Conservation (phyloP, 2,329 filamentous ascomycete species). For the Colletotrichum nymphaeae region DNA sequence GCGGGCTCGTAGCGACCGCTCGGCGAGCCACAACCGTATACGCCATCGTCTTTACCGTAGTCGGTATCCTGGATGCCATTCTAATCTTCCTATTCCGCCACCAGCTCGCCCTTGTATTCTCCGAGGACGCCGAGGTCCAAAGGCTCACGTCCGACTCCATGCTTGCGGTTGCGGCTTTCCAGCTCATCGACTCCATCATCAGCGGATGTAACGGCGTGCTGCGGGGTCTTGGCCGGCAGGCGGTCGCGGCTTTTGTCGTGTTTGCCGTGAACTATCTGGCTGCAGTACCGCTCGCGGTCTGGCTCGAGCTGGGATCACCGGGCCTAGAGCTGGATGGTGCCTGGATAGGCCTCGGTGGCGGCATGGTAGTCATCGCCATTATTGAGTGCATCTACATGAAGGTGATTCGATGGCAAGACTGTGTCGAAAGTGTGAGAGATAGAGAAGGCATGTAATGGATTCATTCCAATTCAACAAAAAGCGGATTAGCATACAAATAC, state of each 20-base stretch:
- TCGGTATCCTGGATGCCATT: conserved; percentile 48
- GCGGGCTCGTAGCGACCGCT: conserved; percentile 45
- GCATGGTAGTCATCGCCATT: conserved; percentile 45
- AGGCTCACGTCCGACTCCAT: conserved; percentile 45
- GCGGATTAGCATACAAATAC: conserved; percentile 5
- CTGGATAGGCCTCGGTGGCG: conserved; percentile 49
- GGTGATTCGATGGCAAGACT: conserved; percentile 42
- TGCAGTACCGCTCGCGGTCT: conserved; percentile 51
- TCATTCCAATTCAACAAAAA: neutral
- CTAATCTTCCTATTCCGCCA: conserved; percentile 45
- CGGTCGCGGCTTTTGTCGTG: conserved; percentile 49
- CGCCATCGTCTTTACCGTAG: conserved; percentile 44
- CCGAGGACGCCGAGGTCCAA: conserved; percentile 44
- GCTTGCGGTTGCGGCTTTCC: conserved; percentile 46
- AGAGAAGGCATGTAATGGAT: conserved; percentile 39
- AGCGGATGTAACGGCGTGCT: conserved; percentile 51
- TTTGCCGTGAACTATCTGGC: conserved; percentile 50
- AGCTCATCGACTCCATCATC: conserved; percentile 49
- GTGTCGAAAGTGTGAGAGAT: conserved; percentile 44
- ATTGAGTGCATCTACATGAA: conserved; percentile 49
- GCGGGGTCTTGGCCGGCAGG: conserved; percentile 52
- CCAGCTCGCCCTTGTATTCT: conserved; percentile 45
- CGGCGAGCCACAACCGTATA: conserved; percentile 46
- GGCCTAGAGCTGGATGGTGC: conserved; percentile 46
- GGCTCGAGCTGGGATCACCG: conserved; percentile 49